Base-by-base conservation (phyloP, 1,284 basidiomycete genomes). In the Sanghuangporus weigelae region DNA sequence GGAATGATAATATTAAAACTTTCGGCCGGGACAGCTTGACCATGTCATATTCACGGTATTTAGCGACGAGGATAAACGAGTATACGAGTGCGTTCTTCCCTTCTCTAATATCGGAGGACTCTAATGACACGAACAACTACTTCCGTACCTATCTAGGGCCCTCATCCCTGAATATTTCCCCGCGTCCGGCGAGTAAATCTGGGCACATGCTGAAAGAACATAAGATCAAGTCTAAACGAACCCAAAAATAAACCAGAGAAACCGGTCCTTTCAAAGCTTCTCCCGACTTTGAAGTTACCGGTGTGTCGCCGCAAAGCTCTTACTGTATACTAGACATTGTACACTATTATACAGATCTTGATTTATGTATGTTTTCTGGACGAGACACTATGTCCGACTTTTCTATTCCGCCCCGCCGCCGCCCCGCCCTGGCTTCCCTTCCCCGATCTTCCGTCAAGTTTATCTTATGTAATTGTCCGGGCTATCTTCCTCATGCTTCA, bases 31-130 rank as follows among this genome's bases (percentile, higher is more conserved):
- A 19, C 67, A 93, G 90, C 75, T 93, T 12, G 86, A 90, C 42
- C 82, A 84, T 53, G 79, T 91, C 36, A 81, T 93, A 19, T 92
- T 93, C 67, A 84, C 88, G 8, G 86, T 90, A 36, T 93, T 84
- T 80, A 84, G 80, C 55, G 77, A 86, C 66, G 78, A 77, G 63
- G 90, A 93, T 70, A 81, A 78, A 67, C 73, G 73, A 2, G 81
- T 84, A 1, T 93, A 91, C 67, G 77, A 84, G 89, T 90, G 69
- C 67, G 85, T 79, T 16, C 46, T 42, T 11, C 23, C 46, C 31
- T 54, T 23, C 19, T 36, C 50, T 38, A 10, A 8, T 1, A 7
- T 54, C 39, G 31, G 16, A 19, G 12, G n/a, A 44, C 31, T 8
- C 1, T 56, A 7, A 26, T 19, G 16, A 62, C n/a, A 54, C 10